These are phyloP conservation scores for Amauroascus niger DNA, from an alignment of 2,329 filamentous ascomycete genomes.

Conservation along the genomic window DNA sequence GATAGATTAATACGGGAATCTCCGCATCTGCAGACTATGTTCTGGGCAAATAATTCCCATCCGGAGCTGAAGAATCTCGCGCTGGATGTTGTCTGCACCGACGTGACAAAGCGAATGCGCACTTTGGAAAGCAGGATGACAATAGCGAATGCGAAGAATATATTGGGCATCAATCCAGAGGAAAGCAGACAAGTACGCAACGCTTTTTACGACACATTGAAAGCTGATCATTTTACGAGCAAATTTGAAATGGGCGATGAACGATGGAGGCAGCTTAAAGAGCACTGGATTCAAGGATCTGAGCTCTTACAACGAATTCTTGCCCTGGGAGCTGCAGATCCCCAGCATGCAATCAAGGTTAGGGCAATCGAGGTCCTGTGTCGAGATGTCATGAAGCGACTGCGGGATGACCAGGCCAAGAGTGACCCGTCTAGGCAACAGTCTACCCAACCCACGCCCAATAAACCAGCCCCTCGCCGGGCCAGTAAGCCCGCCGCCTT, in stretches of 20 bases:
- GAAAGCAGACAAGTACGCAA: constrained; percentile 57
- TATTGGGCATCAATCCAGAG: constrained; percentile 58
- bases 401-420: constrained; percentile 56
- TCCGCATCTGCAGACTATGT: constrained; percentile 52
- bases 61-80: constrained; percentile 56
- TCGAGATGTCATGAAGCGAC: constrained; percentile 66
- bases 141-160: constrained; percentile 64
- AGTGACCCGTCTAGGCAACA: constrained; percentile 38
- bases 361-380: constrained; percentile 62
- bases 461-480: constrained; percentile 15
- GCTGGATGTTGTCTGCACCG: constrained; percentile 68
- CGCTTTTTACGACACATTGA: constrained; percentile 57
- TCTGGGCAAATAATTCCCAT: constrained; percentile 50
- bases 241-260: constrained; percentile 63
- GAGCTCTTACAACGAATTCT: constrained; percentile 48
- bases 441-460: not conserved
- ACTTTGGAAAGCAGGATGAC: constrained; percentile 56
- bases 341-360: constrained; percentile 46
- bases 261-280: constrained; percentile 62
- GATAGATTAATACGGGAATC: constrained; percentile 56
- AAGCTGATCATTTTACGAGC: constrained; percentile 57
- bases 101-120: constrained; percentile 72
- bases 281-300: constrained; percentile 54
- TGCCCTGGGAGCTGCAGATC: constrained; percentile 42
- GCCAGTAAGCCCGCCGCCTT: constrained; percentile 12